Base-by-base conservation (phyloP, 2,329 filamentous ascomycete genomes). In the Pezicula radicicola region DNA sequence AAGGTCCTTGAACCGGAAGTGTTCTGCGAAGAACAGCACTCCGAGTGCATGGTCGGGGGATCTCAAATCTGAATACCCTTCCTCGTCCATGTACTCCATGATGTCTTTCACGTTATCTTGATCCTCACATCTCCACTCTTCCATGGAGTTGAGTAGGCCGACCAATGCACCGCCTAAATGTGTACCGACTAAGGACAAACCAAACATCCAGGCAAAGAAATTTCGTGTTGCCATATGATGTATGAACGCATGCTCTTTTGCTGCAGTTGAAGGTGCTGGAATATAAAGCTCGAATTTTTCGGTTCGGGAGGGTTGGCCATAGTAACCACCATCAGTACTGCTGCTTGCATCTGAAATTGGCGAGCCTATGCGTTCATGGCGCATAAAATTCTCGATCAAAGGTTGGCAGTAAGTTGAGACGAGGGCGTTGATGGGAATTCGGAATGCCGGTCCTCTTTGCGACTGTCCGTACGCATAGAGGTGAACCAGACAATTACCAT, bases 141-240 rank as follows among this genome's bases (percentile, higher is more conserved):
- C 72, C 73, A 92, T 80, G 55, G 80, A 82, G 52, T 82, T 77
- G 58, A 88, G 72, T n/a, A 93, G 73, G 21, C 76, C 75, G 13
- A 87, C 77, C 9, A 92, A 70, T 0, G 87, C 78, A 18, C 70
- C 69, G 1, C 88, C 87, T 16, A 94, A 76, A 49, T 81, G 77
- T 35, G 77, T 71, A 6, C 88, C 89, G 2, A 91, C 88, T 33
- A 92, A 65, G 0, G 88, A 81, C 54, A 79, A 79, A 3, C 80
- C 74, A 51, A 81, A 78, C 1, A 89, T 67, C 74, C 85, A 91
- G 3, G 89, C 88, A 53, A 92, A 86, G 60, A 91, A 81, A 63
- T 93, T 93, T 13, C 89, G 79, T 3, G 83, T 88, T 1, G 84
- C 81, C 5, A 90, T 64, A 60, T 90, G 85, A 66, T 87, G 87